phyloP scores from a whole-genome alignment of 306 rosid genomes.

The Ormosia emarginata region DNA sequence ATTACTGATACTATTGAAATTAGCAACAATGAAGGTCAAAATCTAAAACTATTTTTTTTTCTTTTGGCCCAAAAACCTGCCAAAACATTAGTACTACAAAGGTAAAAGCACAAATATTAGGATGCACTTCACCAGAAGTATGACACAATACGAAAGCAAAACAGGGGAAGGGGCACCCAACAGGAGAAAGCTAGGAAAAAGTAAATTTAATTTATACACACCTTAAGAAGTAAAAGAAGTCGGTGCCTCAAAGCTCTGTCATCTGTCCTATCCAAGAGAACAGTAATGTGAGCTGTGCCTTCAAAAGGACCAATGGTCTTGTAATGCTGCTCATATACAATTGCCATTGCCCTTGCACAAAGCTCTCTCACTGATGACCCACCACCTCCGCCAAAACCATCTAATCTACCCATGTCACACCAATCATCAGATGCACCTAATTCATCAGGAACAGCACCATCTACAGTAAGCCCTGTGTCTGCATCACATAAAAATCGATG shows the following conservation, averaged over 20 bases:
- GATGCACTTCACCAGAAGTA: neutral
- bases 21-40: conserved; percentile 4
- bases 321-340: conserved; percentile 93
- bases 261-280: conserved; percentile 96
- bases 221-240: conserved; percentile 96
- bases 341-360: conserved; percentile 98
- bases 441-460: conserved; percentile 98
- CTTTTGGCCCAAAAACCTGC: neutral
- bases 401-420: conserved; percentile 98
- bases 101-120: conserved; percentile 6
- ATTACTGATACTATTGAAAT: neutral
- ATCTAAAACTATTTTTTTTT: neutral
- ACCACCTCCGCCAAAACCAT: conserved; percentile 99
- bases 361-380: conserved; percentile 97
- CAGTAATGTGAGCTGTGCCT: conserved; percentile 93
- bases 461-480: conserved; percentile 93
- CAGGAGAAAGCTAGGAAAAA: neutral
- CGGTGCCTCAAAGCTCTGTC: conserved; percentile 99
- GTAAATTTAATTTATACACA: conserved; percentile 22
- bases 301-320: conserved; percentile 84
- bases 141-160: neutral
- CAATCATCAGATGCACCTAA: conserved; percentile 99
- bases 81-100: neutral
- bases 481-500: conserved; percentile 97
- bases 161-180: neutral